Base-by-base conservation (phyloP, 2,329 filamentous ascomycete genomes). In the Diaporthe sp. region DNA sequence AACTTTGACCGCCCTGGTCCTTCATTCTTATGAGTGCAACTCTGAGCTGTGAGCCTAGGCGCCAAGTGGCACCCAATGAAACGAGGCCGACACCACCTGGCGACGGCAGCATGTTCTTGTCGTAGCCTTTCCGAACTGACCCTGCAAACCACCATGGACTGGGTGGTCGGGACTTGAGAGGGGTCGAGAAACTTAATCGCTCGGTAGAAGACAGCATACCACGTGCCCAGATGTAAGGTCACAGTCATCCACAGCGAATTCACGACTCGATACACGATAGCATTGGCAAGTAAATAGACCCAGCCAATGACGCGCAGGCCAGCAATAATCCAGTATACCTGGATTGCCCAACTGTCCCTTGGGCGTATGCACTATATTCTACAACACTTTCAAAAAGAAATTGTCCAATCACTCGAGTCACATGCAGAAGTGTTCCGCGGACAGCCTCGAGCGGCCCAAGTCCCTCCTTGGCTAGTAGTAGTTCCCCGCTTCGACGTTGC, bases 401-500 rank as follows among this genome's bases (percentile, higher is more conserved):
- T 27, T 51, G 17, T 8, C 44, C 63, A 66, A 37, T 35, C 63
- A 66, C 17, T 7, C 13, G 7, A 22, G 15, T 13, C 32, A 39
- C 32, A 37, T 12, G 3, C 2, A 13, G 22, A 25, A 50, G 27
- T 27, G 63, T 53, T 53, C 63, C 63, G 63, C 63, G 63, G 63
- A 68, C 63, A 53, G 47, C 63, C 63, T 53, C 47, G 47, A 39
- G 63, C 17, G 25, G 2, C 47, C 1, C 9, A 51, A 53, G 32
- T 39, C 25, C 63, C 47, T 68, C 44, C 63, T 53, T 68, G 63
- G 30, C 59, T 39, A 22, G 63, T 27, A 53, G 32, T 12, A 37
- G 63, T 68, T 51, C 63, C 63, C 63, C 63, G 63, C 63, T 39
- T 53, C 63, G 32, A 68, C 63, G 47, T 68, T 68, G 32, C 63